Evolutionary conservation across 1,139 yeast species (phyloP), one percentile per base, ranked within the genome.

Genomic region (Spathaspora jeffriesii): DNA sequence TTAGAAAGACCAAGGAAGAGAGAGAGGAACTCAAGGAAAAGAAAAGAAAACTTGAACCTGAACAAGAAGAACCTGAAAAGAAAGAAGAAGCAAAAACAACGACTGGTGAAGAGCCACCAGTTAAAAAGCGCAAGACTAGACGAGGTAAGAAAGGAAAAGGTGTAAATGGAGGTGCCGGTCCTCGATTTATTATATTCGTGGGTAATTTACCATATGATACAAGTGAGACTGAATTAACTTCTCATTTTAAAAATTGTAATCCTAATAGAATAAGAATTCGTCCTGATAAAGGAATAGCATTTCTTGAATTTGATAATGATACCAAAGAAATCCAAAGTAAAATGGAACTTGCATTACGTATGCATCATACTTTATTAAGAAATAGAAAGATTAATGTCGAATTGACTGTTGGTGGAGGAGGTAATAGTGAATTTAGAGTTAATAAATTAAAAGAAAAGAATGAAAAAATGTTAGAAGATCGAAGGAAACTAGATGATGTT

Each of bases 371-470:
- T 5, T 61, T 72, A 14, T 64, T 92, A 50, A 77, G 81, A 51
- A 76, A 79, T 47, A 77, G 97, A 54, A 88, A 84, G 63, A 90
- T 93, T 60, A 93, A 93, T 61, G 98, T 93, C 30, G 99, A 93
- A 67, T 77, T 93, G 59, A 93, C 98, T 2, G 99, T 90, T 43
- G 99, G 99, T 45, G 99, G 99, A 42, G 99, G 99, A 40, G 99
- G 99, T 44, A 92, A 92, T 65, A 84, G 96, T 7, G 76, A 78
- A 47, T 76, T 72, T 36, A 76, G 99, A 56, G 62, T 81, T 49
- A 78, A 79, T 43, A 93, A 93, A 68, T 78, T 93, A 58, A 81
- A 81, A 61, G 81, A 79, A 45, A 92, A 93, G 75, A 91, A 92
- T 63, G 87, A 81, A 45, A 85, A 85, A 59, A 69, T 90, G 55